Conservation (phyloP, 2,329 filamentous ascomycete species). For the Hypoxylon sp. region DNA sequence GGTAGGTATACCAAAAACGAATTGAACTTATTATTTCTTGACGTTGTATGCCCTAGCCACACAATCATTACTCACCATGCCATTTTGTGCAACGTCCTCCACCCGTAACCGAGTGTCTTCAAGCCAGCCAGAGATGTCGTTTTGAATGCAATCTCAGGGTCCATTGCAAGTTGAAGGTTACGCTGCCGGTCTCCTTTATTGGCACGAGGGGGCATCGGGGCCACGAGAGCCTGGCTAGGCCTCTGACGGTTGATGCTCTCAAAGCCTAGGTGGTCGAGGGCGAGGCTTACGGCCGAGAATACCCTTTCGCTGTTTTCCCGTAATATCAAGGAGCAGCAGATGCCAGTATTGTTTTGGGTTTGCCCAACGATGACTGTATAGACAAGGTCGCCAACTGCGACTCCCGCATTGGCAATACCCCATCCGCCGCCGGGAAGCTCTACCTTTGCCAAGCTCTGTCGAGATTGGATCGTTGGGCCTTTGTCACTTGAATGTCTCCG, state of each 20-base stretch:
- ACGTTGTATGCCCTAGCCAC: neutral
- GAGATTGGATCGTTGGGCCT: neutral
- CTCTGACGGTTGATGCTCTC: neutral
- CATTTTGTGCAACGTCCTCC: neutral
- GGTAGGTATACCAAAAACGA: constrained; percentile 24
- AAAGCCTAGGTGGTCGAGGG: neutral
- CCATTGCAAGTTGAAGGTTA: neutral
- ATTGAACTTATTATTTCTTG: neutral
- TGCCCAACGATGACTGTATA: neutral
- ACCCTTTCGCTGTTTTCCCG: neutral
- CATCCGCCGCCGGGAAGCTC: neutral
- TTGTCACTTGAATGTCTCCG: neutral
- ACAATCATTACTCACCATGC: neutral
- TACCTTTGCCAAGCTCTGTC: neutral
- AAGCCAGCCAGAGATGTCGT: neutral
- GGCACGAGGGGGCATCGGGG: neutral
- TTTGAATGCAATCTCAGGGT: neutral
- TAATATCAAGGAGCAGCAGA: neutral
- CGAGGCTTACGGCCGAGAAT: neutral
- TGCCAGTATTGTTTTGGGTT: neutral
- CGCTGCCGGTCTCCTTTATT: neutral
- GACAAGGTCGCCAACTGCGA: neutral
- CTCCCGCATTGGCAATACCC: neutral
- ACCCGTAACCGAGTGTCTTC: neutral
- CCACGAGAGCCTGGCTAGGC: neutral